phyloP scores from a whole-genome alignment of 176 grass and related monocot genomes.

The Zea mays region Zm-B73-REFERENCE-NAM-5.0 NC_050096.1:200531001-200531500 shows the following conservation, averaged over 20 bases:
- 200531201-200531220: not conserved
- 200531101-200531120: not conserved
- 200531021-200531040: not conserved
- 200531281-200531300: slow-evolving; percentile 57
- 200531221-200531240: not conserved
- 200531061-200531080: not conserved
- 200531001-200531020: not conserved
- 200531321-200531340: slow-evolving; percentile 36
- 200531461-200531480: slow-evolving; percentile 66
- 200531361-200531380: slow-evolving; percentile 36
- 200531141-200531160: slow-evolving; percentile 1
- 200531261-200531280: slow-evolving; percentile 23
- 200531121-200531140: slow-evolving; percentile 13
- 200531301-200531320: slow-evolving; percentile 67
- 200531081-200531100: not conserved
- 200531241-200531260: slow-evolving; percentile 32
- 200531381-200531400: slow-evolving; percentile 58
- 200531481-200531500: slow-evolving; percentile 59
- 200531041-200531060: not conserved
- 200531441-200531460: slow-evolving; percentile 67
- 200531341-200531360: slow-evolving; percentile 13
- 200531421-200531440: slow-evolving; percentile 67
- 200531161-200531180: slow-evolving; percentile 14
- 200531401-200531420: slow-evolving; percentile 63
- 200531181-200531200: slow-evolving; percentile 24